A percentile compares a stretch with the other conserved stretches of the same genome.
Evolutionary conservation across 2,329 filamentous ascomycete species (phyloP).

Genomic region (Pezicula rhizophila): DNA sequence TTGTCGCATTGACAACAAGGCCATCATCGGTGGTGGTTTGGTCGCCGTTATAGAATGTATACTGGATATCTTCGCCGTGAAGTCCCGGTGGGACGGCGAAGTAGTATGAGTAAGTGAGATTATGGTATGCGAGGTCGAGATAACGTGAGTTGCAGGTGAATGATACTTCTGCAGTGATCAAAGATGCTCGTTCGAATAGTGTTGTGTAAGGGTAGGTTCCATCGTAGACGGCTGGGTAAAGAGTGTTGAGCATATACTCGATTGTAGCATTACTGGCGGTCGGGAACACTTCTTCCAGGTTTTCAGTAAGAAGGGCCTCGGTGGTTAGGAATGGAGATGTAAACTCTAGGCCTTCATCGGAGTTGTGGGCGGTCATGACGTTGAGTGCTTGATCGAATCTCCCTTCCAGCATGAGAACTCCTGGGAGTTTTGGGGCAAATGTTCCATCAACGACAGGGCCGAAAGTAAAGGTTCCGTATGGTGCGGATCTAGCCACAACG

Average conservation of each 20-base stretch:
- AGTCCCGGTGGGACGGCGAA: constrained; percentile 44
- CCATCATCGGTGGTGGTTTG: constrained; percentile 6
- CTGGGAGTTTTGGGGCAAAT: constrained; percentile 42
- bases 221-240: constrained; percentile 2
- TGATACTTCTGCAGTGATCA: constrained; percentile 34
- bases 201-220: constrained; percentile 12
- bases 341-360: constrained; percentile 36
- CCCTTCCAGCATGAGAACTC: constrained; percentile 36
- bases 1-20: constrained; percentile 10
- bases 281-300: background rate
- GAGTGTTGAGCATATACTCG: background rate
- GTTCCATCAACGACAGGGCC: constrained; percentile 42
- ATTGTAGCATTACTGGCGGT: background rate
- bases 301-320: constrained; percentile 7
- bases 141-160: constrained; percentile 46
- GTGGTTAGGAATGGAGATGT: constrained; percentile 26
- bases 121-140: constrained; percentile 37
- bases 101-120: constrained; percentile 42
- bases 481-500: background rate
- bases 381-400: constrained; percentile 37
- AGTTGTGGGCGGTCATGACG: constrained; percentile 40
- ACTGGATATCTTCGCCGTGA: constrained; percentile 42
- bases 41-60: constrained; percentile 39
- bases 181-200: constrained; percentile 34
- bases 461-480: constrained; percentile 18